Evolutionary conservation across 176 grass and related monocot genomes (phyloP).

Genomic region (Microstegium vimineum): DNA sequence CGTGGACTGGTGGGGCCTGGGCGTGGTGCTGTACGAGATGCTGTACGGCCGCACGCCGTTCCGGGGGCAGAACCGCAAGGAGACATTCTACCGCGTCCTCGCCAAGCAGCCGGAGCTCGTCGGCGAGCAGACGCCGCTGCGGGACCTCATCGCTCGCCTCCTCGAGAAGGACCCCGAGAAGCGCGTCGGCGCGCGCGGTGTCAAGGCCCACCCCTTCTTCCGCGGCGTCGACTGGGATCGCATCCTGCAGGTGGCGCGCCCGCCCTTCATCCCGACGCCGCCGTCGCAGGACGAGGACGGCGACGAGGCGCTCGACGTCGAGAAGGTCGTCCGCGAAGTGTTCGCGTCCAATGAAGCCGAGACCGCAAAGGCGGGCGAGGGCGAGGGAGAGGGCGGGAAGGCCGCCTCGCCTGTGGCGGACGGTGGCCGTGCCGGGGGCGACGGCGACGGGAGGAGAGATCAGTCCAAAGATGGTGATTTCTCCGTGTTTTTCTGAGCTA

Average conservation of each 20-base stretch:
- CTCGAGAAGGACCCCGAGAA: constrained; percentile 89
- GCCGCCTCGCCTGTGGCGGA: not conserved
- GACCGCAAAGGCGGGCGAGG: not conserved
- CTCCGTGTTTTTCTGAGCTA: constrained; percentile 50
- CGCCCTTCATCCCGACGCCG: constrained; percentile 68
- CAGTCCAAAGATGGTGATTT: constrained; percentile 52
- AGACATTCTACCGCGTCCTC: constrained; percentile 93
- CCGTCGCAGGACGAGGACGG: not conserved
- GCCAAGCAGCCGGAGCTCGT: constrained; percentile 79
- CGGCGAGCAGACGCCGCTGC: constrained; percentile 69
- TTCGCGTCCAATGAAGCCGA: constrained; percentile 35
- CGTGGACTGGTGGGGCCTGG: constrained; percentile 94
- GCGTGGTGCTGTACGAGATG: constrained; percentile 96
- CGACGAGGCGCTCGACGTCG: constrained; percentile 65
- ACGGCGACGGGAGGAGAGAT: constrained; percentile 25
- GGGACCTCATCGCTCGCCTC: constrained; percentile 65
- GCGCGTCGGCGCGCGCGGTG: constrained; percentile 47
- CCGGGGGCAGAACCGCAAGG: constrained; percentile 85
- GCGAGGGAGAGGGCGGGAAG: not conserved
- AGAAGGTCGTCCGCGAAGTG: constrained; percentile 75
- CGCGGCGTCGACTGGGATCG: constrained; percentile 68
- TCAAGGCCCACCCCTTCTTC: constrained; percentile 90
- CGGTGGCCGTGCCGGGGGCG: not conserved
- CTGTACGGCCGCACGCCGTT: constrained; percentile 95
- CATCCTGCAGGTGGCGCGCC: constrained; percentile 64